Conservation (phyloP, 2,329 filamentous ascomycete genomes). For the Diaporthe batatas region DNA sequence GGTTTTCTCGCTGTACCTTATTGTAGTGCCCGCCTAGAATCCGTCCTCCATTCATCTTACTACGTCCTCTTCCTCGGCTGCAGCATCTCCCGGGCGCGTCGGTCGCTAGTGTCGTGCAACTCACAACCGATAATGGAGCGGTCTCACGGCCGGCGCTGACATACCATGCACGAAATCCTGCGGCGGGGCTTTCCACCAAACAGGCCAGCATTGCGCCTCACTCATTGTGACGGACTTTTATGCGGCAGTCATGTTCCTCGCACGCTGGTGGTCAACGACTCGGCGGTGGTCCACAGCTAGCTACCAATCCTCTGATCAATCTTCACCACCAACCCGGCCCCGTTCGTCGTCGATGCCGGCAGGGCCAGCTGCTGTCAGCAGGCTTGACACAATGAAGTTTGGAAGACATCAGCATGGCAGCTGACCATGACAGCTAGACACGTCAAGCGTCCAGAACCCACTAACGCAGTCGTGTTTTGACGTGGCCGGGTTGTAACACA, state of each 20-base stretch:
- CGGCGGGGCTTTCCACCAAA: conserved; percentile 22
- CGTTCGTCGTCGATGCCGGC: conserved; percentile 7
- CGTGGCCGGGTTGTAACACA: conserved; percentile 17
- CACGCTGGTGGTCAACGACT: not conserved
- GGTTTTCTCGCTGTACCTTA: not conserved
- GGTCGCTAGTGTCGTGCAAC: conserved; percentile 34
- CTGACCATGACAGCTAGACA: not conserved
- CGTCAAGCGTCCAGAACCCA: not conserved
- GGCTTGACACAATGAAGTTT: not conserved
- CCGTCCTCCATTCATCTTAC: not conserved
- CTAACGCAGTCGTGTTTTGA: not conserved
- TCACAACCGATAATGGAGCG: conserved; percentile 9
- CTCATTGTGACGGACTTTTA: not conserved
- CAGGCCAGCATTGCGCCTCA: conserved; percentile 11
- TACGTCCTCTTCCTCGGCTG: conserved; percentile 26
- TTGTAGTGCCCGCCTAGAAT: not conserved
- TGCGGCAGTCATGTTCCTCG: not conserved
- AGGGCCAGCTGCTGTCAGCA: not conserved
- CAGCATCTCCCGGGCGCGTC: conserved; percentile 34
- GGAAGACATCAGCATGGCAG: not conserved
- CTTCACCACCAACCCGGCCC: not conserved
- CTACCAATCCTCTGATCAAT: not conserved
- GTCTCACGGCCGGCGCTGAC: not conserved
- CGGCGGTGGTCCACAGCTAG: not conserved
- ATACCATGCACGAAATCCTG: conserved; percentile 3